Evolutionary conservation across 140 eudicot genomes (phyloP).

Genomic region (Erigeron philadelphicus): DNA sequence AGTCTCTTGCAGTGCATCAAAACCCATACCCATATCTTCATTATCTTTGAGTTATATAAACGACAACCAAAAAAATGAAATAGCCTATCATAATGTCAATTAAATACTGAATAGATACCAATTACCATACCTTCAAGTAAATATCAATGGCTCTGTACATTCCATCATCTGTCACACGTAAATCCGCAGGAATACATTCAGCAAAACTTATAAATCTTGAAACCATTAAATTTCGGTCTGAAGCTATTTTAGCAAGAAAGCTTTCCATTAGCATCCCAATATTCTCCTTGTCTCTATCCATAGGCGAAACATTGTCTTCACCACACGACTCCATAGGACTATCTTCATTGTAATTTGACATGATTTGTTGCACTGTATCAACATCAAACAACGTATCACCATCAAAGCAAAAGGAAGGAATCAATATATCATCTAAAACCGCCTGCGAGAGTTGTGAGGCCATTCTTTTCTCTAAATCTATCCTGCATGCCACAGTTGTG

Average conservation of each 20-base stretch:
- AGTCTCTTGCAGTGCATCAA: too few relatives aligned
- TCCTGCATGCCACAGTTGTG: constrained; percentile 77
- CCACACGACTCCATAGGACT: constrained; percentile 39
- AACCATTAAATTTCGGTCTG: constrained; percentile 67
- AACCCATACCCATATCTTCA: too few relatives aligned
- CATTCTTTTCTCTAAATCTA: constrained; percentile 87
- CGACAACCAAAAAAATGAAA: background rate
- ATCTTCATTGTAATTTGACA: constrained; percentile 47
- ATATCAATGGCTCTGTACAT: constrained; percentile 94
- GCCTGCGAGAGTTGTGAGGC: constrained; percentile 77
- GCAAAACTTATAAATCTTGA: constrained; percentile 54
- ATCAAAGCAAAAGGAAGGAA: constrained; percentile 66
- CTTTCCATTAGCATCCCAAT: constrained; percentile 77
- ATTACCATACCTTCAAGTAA: constrained; percentile 64
- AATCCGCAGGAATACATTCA: constrained; percentile 64
- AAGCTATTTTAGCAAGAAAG: constrained; percentile 81
- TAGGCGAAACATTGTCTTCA: constrained; percentile 33
- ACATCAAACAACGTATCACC: constrained; percentile 85
- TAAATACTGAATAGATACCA: background rate
- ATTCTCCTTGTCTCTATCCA: constrained; percentile 44
- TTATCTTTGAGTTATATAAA: too few relatives aligned
- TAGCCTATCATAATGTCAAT: background rate
- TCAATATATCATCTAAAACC: constrained; percentile 73
- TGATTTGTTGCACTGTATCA: constrained; percentile 70
- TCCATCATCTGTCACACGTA: constrained; percentile 75